These are phyloP conservation scores for Phytopythium montanum DNA, from an alignment of 352 stramenopile genomes.

Conservation along the genomic window DNA sequence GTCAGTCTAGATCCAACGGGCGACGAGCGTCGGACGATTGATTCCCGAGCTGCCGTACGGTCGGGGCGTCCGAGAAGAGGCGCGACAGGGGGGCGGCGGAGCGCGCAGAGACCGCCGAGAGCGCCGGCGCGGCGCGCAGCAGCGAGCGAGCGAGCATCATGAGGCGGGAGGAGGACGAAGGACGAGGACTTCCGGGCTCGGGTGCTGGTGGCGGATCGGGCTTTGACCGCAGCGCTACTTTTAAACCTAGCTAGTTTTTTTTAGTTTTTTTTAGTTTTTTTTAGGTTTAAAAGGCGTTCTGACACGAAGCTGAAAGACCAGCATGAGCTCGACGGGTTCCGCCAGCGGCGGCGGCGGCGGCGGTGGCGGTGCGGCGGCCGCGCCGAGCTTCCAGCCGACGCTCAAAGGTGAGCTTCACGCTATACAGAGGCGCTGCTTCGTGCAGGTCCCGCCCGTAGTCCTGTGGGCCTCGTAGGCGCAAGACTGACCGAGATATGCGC, in stretches of 20 bases:
- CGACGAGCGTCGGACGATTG: background rate
- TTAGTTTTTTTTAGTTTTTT: no score
- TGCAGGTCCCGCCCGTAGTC: background rate
- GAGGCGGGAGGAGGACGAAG: background rate
- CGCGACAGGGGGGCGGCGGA: constrained; percentile 17
- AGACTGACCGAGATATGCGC: background rate
- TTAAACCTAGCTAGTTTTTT: no score
- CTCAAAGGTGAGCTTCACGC: constrained; percentile 53
- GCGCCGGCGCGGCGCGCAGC: constrained; percentile 29
- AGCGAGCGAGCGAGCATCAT: constrained; percentile 66
- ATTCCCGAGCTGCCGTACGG: constrained; percentile 22
- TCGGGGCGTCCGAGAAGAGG: constrained; percentile 53
- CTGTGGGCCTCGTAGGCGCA: background rate
- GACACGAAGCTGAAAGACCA: background rate
- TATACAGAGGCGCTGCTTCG: background rate
- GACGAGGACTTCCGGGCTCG: background rate
- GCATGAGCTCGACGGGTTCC: constrained; percentile 18
- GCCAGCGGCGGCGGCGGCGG: background rate
- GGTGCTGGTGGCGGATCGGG: background rate
- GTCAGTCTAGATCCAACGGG: background rate
- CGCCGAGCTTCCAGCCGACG: constrained; percentile 51
- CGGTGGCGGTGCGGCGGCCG: constrained; percentile 10
- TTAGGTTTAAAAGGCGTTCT: no score
- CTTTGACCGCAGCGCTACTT: no score
- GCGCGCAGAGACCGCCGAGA: constrained; percentile 7